phyloP scores from a whole-genome alignment of 75 land plant genomes.

The Selaginella moellendorffii region DNA sequence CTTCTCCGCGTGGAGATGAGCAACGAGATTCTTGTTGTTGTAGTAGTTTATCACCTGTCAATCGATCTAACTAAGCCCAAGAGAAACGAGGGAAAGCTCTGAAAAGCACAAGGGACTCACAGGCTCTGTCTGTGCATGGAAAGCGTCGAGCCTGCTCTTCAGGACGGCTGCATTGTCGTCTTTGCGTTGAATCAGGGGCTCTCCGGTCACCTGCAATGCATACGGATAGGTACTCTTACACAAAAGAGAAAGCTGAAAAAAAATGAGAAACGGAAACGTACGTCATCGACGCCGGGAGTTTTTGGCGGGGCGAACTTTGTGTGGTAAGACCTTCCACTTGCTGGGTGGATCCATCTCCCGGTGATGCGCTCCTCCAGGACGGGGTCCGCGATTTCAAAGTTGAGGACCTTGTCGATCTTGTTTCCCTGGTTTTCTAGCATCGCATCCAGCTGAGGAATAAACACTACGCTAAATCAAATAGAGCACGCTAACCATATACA shows the following conservation, averaged over 20 bases:
- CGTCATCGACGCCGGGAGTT: slow-evolving; percentile 81
- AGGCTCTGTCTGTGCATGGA: slow-evolving; percentile 81
- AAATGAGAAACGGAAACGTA: slow-evolving; percentile 20
- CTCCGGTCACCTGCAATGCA: slow-evolving; percentile 90
- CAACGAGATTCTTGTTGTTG: slow-evolving; percentile 46
- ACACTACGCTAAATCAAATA: too few species aligned
- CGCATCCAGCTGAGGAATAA: slow-evolving; percentile 89
- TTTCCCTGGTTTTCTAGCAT: slow-evolving; percentile 61
- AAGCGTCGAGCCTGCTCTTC: slow-evolving; percentile 77
- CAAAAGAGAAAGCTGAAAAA: background rate
- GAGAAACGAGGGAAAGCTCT: background rate
- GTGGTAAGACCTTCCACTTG: slow-evolving; percentile 79
- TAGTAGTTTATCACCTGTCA: slow-evolving; percentile 82
- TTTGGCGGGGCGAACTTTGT: slow-evolving; percentile 92
- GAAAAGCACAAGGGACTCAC: slow-evolving; percentile 20
- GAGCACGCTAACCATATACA: too few species aligned
- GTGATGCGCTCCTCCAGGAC: slow-evolving; percentile 90
- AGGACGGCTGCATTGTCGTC: slow-evolving; percentile 94
- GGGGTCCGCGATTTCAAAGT: slow-evolving; percentile 71
- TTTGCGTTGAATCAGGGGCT: slow-evolving; percentile 86
- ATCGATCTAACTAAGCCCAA: background rate
- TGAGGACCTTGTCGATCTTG: slow-evolving; percentile 67
- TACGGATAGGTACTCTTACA: background rate
- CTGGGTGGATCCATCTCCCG: slow-evolving; percentile 90
- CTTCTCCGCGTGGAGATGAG: slow-evolving; percentile 56